Evolutionary conservation across 2,329 filamentous ascomycete genomes (phyloP).

Genomic region (Fusarium pseudocircinatum): DNA sequence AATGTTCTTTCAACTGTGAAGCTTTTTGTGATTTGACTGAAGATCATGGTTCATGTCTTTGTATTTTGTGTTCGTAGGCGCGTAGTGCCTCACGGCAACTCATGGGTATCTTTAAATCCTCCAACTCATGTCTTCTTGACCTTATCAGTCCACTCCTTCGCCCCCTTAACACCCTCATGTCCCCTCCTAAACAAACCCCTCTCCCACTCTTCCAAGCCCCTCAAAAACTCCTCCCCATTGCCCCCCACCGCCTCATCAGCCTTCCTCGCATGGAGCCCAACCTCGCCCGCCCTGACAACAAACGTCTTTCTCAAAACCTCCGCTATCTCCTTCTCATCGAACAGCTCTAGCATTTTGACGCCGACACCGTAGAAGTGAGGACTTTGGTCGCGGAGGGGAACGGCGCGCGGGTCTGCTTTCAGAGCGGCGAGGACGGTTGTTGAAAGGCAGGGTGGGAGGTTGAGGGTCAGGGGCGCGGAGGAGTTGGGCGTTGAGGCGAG

Average conservation of each 20-base stretch:
- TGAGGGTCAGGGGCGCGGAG: slow-evolving; percentile 77
- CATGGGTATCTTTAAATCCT: slow-evolving; percentile 37
- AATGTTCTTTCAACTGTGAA: background rate
- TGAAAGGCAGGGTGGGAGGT: slow-evolving; percentile 80
- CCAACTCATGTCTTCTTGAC: slow-evolving; percentile 49
- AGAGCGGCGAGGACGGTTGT: slow-evolving; percentile 86
- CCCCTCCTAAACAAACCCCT: slow-evolving; percentile 77
- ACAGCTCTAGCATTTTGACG: slow-evolving; percentile 86
- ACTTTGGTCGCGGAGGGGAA: slow-evolving; percentile 84
- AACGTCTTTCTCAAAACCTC: slow-evolving; percentile 82
- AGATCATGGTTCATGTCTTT: background rate
- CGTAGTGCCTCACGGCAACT: slow-evolving; percentile 28
- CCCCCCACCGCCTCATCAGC: slow-evolving; percentile 70
- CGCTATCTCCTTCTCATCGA: slow-evolving; percentile 82
- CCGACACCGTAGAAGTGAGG: slow-evolving; percentile 90
- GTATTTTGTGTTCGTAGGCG: slow-evolving; percentile 10
- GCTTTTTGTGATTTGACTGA: background rate
- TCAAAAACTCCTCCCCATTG: slow-evolving; percentile 80
- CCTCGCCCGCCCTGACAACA: slow-evolving; percentile 80
- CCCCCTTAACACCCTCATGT: slow-evolving; percentile 77
- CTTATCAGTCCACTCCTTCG: slow-evolving; percentile 76
- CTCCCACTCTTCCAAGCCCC: slow-evolving; percentile 91
- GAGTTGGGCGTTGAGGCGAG: slow-evolving; percentile 65
- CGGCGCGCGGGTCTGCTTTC: slow-evolving; percentile 86
- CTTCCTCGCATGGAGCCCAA: slow-evolving; percentile 90